Percentiles rank a stretch among this genome's conserved stretches.
Conservation (phyloP, 192 early-diverging fungal species). For the Coemansia sp. region DNA sequence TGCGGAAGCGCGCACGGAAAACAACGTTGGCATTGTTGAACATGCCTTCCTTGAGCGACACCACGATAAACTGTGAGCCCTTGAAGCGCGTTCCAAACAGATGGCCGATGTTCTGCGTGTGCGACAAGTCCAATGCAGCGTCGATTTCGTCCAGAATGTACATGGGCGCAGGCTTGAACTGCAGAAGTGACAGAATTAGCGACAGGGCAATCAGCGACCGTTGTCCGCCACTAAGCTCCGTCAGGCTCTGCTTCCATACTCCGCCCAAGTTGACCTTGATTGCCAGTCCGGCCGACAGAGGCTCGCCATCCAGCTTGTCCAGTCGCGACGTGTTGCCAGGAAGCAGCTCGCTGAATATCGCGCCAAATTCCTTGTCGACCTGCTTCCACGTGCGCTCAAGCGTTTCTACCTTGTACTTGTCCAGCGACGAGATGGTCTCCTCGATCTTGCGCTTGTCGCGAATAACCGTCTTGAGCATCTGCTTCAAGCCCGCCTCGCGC, state of each 20-base stretch:
- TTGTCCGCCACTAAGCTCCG: slow-evolving; percentile 97
- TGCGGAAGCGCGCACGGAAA: slow-evolving; percentile 88
- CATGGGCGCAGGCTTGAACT: slow-evolving; percentile 99
- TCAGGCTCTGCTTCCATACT: slow-evolving; percentile 94
- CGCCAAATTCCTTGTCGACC: slow-evolving; percentile 95
- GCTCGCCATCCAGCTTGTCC: slow-evolving; percentile 77
- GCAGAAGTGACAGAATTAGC: slow-evolving; percentile 90
- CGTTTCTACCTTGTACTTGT: slow-evolving; percentile 87
- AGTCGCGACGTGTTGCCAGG: slow-evolving; percentile 89
- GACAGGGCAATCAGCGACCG: slow-evolving; percentile 95
- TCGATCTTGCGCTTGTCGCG: slow-evolving; percentile 95
- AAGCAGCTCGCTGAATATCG: slow-evolving; percentile 92
- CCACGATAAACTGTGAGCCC: slow-evolving; percentile 96
- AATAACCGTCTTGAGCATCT: slow-evolving; percentile 85
- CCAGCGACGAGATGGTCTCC: slow-evolving; percentile 84
- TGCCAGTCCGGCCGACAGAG: slow-evolving; percentile 82
- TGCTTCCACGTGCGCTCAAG: slow-evolving; percentile 85
- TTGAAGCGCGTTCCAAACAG: slow-evolving; percentile 89
- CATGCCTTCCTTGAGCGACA: slow-evolving; percentile 99
- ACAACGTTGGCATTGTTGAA: slow-evolving; percentile 98
- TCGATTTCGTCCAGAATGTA: slow-evolving; percentile 99
- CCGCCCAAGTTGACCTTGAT: slow-evolving; percentile 94
- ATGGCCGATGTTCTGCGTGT: slow-evolving; percentile 98
- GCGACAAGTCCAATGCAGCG: slow-evolving; percentile 93
- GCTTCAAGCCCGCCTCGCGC: slow-evolving; percentile 75